phyloP scores from a whole-genome alignment of 2,329 filamentous ascomycete species.

The Xylaria sp. region DNA sequence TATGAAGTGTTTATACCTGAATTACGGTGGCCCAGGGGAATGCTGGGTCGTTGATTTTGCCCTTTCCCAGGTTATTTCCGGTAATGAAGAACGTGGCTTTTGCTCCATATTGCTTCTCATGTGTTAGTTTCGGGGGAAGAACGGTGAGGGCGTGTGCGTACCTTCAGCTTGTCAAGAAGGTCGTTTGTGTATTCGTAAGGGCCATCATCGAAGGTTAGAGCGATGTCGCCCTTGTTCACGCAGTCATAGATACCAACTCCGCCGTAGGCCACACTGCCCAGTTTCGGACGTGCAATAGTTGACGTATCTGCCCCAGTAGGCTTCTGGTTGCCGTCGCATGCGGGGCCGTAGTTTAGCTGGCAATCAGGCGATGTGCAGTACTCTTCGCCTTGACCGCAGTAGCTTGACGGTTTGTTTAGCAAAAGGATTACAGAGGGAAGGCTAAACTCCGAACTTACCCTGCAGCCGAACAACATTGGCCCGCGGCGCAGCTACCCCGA shows the following conservation, averaged over 20 bases:
- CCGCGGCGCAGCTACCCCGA: constrained; percentile 31
- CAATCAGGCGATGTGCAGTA: constrained; percentile 38
- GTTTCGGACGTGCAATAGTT: constrained; percentile 45
- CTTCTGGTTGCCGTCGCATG: constrained; percentile 50
- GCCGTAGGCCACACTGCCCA: constrained; percentile 50
- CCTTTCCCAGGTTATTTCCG: constrained; percentile 55
- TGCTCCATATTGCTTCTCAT: constrained; percentile 52
- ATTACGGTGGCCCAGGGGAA: constrained; percentile 36
- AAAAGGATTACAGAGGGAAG: neutral
- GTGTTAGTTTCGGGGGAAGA: constrained; percentile 17
- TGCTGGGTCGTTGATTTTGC: constrained; percentile 51
- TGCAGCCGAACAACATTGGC: constrained; percentile 38
- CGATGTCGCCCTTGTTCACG: constrained; percentile 56
- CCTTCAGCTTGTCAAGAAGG: constrained; percentile 54
- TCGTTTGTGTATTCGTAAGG: constrained; percentile 61
- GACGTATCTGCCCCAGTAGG: constrained; percentile 50
- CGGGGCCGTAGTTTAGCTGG: constrained; percentile 47
- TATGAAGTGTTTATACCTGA: constrained; percentile 26
- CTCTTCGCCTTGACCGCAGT: constrained; percentile 31
- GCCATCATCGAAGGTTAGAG: constrained; percentile 67
- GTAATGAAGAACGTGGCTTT: constrained; percentile 68
- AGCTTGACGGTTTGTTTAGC: constrained; percentile 30
- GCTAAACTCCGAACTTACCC: constrained; percentile 28
- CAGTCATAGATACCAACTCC: constrained; percentile 55
- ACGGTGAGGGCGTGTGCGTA: constrained; percentile 8